phyloP scores from a whole-genome alignment of 2,329 filamentous ascomycete genomes.

The Curvularia hawaiiensis region DNA sequence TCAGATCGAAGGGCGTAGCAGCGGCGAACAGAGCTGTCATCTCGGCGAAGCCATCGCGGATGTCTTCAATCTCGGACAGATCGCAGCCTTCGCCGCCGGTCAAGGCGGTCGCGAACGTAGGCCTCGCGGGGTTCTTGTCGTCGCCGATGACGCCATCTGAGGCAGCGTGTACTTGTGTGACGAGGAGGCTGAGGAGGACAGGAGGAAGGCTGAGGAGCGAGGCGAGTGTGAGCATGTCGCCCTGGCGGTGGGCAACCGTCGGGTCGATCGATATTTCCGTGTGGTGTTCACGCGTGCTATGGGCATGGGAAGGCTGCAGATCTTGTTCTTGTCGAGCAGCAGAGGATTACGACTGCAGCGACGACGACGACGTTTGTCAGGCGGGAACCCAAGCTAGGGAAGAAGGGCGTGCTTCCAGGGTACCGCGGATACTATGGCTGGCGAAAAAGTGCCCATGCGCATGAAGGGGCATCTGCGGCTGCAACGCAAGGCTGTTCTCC shows the following conservation, averaged over 20 bases:
- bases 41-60: slow-evolving; percentile 40
- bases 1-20: slow-evolving; percentile 29
- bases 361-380: slow-evolving; percentile 1
- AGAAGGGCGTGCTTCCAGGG: slow-evolving; percentile 5
- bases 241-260: slow-evolving; percentile 5
- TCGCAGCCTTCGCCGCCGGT: slow-evolving; percentile 42
- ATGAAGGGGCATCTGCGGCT: slow-evolving; percentile 7
- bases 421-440: slow-evolving; percentile 4
- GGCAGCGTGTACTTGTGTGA: slow-evolving; percentile 30
- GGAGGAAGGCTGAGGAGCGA: slow-evolving; percentile 30
- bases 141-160: slow-evolving; percentile 35
- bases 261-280: slow-evolving; percentile 9
- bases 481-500: slow-evolving; percentile 9
- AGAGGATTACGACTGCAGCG: slow-evolving; percentile 1
- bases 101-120: slow-evolving; percentile 30
- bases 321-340: slow-evolving; percentile 7
- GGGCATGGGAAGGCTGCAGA: slow-evolving; percentile 11
- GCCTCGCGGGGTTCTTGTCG: slow-evolving; percentile 19
- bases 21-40: slow-evolving; percentile 40
- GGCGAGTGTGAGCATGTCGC: slow-evolving; percentile 31
- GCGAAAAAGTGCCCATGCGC: slow-evolving; percentile 8
- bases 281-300: neutral
- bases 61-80: slow-evolving; percentile 30
- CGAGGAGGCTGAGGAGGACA: slow-evolving; percentile 25
- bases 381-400: slow-evolving; percentile 1